These are phyloP conservation scores for Silene uniflora DNA, from an alignment of 148 eudicot genomes.

Conservation along the genomic window DNA sequence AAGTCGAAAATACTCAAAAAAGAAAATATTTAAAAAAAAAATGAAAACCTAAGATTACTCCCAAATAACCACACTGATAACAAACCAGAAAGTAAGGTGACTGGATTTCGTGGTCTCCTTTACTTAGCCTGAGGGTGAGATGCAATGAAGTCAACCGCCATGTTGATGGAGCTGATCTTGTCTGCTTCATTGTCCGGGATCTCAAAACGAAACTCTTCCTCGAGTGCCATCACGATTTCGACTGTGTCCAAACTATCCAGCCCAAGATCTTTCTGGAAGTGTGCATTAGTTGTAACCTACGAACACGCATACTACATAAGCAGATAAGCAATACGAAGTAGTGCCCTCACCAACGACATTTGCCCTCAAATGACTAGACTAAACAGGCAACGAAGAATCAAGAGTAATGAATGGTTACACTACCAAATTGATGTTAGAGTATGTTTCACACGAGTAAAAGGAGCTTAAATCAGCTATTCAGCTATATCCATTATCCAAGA, in stretches of 20 bases:
- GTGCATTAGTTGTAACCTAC: constrained; percentile 71
- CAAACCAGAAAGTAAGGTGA: background rate
- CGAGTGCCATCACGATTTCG: constrained; percentile 88
- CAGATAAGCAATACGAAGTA: background rate
- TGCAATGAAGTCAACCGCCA: constrained; percentile 92
- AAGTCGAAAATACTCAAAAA: background rate
- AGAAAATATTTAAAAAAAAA: too few species aligned
- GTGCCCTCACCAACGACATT: too few species aligned
- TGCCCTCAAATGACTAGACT: background rate
- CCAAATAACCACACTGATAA: background rate
- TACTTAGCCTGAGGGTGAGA: constrained; percentile 96
- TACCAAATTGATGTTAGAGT: too few species aligned
- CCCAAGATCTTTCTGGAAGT: constrained; percentile 90
- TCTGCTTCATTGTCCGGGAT: constrained; percentile 95
- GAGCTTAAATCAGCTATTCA: too few species aligned
- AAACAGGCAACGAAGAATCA: background rate
- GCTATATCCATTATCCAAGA: too few species aligned
- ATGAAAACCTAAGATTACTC: constrained; percentile 10
- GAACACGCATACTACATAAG: background rate
- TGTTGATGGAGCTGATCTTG: constrained; percentile 69
- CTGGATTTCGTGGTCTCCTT: background rate
- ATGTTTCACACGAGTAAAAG: too few species aligned
- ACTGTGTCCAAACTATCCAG: constrained; percentile 89
- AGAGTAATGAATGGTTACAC: background rate
- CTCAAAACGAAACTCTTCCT: constrained; percentile 90